A percentile compares a stretch with the other conserved stretches of the same genome.
Conservation (phyloP, 768 basidiomycete species). For the Amanita muscaria region DNA sequence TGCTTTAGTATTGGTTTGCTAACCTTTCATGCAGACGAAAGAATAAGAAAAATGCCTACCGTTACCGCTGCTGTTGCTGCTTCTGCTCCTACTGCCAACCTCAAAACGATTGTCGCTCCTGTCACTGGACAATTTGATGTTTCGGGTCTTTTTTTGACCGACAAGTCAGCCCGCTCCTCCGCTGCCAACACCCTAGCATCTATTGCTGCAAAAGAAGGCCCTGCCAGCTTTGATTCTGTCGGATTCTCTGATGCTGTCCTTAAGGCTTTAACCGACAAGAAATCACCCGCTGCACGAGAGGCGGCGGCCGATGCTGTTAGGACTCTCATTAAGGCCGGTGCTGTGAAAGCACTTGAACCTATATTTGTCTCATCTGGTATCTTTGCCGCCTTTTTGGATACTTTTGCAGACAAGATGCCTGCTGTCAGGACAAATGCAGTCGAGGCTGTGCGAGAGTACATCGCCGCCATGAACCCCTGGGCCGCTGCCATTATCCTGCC, state of each 20-base stretch:
- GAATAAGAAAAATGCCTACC: slow-evolving; percentile 59
- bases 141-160: slow-evolving; percentile 70
- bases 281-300: slow-evolving; percentile 85
- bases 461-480: slow-evolving; percentile 82
- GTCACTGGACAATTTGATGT: slow-evolving; percentile 62
- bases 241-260: slow-evolving; percentile 66
- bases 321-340: slow-evolving; percentile 59
- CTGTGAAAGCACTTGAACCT: slow-evolving; percentile 78
- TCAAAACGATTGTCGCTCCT: slow-evolving; percentile 53
- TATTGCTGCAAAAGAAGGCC: slow-evolving; percentile 77
- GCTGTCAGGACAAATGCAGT: slow-evolving; percentile 79
- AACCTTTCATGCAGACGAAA: slow-evolving; percentile 34
- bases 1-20: not conserved
- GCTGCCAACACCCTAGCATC: slow-evolving; percentile 65
- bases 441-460: slow-evolving; percentile 71
- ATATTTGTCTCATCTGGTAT: slow-evolving; percentile 81
- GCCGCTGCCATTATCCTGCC: slow-evolving; percentile 77
- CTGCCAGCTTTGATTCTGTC: slow-evolving; percentile 59
- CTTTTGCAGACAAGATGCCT: slow-evolving; percentile 92
- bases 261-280: slow-evolving; percentile 92
- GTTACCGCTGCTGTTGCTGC: slow-evolving; percentile 55
- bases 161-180: slow-evolving; percentile 73
- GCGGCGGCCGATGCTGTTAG: slow-evolving; percentile 71
- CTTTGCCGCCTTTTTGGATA: slow-evolving; percentile 79
- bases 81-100: slow-evolving; percentile 59